phyloP scores from a whole-genome alignment of 768 basidiomycete species.

The Boletus sp. region DNA sequence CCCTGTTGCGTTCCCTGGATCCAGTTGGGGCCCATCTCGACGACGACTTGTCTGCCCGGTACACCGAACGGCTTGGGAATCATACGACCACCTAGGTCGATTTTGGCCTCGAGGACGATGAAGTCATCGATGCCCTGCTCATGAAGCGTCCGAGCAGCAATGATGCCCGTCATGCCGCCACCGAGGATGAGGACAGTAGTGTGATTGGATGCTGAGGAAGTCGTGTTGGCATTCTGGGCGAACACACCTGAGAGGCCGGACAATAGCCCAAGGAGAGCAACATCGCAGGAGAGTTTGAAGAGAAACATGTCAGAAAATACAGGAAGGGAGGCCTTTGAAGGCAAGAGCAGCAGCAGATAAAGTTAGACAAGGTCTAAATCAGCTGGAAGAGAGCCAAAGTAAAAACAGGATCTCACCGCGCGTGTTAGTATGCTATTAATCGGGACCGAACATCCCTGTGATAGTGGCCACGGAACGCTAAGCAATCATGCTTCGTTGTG shows the following conservation, averaged over 20 bases:
- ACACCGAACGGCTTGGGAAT: constrained; percentile 44
- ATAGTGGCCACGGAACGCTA: too few species aligned
- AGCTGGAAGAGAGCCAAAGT: too few species aligned
- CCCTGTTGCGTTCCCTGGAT: too few species aligned
- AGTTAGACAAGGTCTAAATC: too few species aligned
- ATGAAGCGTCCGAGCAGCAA: constrained; percentile 60
- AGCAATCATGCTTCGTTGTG: too few species aligned
- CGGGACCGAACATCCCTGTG: too few species aligned
- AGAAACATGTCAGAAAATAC: constrained; percentile 16
- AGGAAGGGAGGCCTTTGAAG: neutral
- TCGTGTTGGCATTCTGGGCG: constrained; percentile 13
- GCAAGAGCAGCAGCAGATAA: too few species aligned
- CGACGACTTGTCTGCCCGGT: constrained; percentile 34
- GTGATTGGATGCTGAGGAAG: constrained; percentile 8
- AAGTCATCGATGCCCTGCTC: constrained; percentile 55
- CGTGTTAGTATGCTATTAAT: too few species aligned
- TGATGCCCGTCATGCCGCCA: constrained; percentile 65
- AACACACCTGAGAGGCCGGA: neutral
- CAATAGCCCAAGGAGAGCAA: constrained; percentile 6
- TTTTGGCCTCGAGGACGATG: constrained; percentile 56
- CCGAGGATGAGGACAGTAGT: constrained; percentile 57
- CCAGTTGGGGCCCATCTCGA: constrained; percentile 65
- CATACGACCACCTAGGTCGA: constrained; percentile 62
- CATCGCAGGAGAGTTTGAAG: neutral
- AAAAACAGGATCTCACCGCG: too few species aligned